phyloP scores from a whole-genome alignment of 208 protist genomes.

The Trypanosoma scelopori region DNA sequence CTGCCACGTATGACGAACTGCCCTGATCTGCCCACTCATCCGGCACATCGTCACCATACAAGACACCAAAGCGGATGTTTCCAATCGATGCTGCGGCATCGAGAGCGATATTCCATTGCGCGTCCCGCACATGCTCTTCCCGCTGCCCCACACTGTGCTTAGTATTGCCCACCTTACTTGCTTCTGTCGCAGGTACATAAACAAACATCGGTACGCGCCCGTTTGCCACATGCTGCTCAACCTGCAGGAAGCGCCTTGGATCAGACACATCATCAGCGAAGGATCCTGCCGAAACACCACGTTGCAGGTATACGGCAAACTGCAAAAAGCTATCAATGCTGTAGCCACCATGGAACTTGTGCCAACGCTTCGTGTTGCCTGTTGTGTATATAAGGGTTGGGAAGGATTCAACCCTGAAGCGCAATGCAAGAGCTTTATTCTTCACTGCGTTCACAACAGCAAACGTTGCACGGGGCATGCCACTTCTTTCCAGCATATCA shows the following conservation, averaged over 20 bases:
- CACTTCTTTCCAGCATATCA: slow-evolving; percentile 29
- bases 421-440: slow-evolving; percentile 39
- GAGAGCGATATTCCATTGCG: slow-evolving; percentile 53
- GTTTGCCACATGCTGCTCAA: slow-evolving; percentile 30
- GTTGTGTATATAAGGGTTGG: slow-evolving; percentile 84
- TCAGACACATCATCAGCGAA: slow-evolving; percentile 70
- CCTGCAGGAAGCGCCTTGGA: slow-evolving; percentile 32
- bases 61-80: slow-evolving; percentile 69
- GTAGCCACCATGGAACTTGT: slow-evolving; percentile 56
- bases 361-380: slow-evolving; percentile 46
- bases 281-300: slow-evolving; percentile 37
- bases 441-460: slow-evolving; percentile 60
- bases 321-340: slow-evolving; percentile 51
- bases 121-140: slow-evolving; percentile 8
- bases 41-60: slow-evolving; percentile 51
- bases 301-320: slow-evolving; percentile 61
- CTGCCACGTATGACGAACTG: slow-evolving; percentile 34
- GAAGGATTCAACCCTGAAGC: slow-evolving; percentile 59
- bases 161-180: background rate
- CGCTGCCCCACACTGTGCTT: background rate
- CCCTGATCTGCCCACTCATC: slow-evolving; percentile 32
- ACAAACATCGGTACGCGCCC: slow-evolving; percentile 76
- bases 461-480: slow-evolving; percentile 45
- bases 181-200: slow-evolving; percentile 39
- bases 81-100: slow-evolving; percentile 62